Conservation (phyloP, 2,329 filamentous ascomycete genomes). For the Microthyrium microscopicum region DNA sequence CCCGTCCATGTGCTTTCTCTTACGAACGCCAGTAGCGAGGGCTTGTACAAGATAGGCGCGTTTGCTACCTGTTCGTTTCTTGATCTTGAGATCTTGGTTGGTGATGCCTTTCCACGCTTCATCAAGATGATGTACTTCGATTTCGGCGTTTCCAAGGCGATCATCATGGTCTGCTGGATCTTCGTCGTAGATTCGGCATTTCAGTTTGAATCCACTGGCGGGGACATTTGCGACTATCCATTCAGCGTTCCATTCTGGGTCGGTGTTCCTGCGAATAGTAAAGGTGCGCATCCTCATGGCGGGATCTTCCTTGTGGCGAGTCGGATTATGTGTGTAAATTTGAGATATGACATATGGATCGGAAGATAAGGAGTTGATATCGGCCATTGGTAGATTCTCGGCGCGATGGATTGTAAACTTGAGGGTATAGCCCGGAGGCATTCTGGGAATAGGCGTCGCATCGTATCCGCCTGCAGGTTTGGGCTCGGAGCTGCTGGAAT, state of each 20-base stretch:
- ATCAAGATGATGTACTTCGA: conserved; percentile 42
- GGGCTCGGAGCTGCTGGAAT: no score
- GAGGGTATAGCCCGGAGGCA: conserved; percentile 65
- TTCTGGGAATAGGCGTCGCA: conserved; percentile 55
- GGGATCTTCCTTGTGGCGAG: conserved; percentile 74
- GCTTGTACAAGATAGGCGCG: conserved; percentile 64
- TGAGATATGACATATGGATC: conserved; percentile 72
- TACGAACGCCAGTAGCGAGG: conserved; percentile 45
- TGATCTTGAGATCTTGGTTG: conserved; percentile 50
- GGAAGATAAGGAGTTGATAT: conserved; percentile 59
- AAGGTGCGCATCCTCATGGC: conserved; percentile 56
- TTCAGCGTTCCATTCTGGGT: conserved; percentile 67
- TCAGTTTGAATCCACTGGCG: conserved; percentile 61
- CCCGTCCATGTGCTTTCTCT: conserved; percentile 50
- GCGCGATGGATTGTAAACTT: conserved; percentile 74
- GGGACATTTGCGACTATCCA: conserved; percentile 87
- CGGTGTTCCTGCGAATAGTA: conserved; percentile 53
- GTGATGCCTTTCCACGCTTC: conserved; percentile 54
- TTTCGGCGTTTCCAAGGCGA: conserved; percentile 68
- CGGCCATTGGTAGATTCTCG: conserved; percentile 64
- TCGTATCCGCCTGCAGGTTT: conserved; percentile 67
- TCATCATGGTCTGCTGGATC: conserved; percentile 78
- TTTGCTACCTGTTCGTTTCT: conserved; percentile 76
- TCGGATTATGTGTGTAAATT: conserved; percentile 52
- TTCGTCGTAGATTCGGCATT: conserved; percentile 79